Conservation (phyloP, 2,329 filamentous ascomycete genomes). For the Paraphoma chrysanthemicola region DNA sequence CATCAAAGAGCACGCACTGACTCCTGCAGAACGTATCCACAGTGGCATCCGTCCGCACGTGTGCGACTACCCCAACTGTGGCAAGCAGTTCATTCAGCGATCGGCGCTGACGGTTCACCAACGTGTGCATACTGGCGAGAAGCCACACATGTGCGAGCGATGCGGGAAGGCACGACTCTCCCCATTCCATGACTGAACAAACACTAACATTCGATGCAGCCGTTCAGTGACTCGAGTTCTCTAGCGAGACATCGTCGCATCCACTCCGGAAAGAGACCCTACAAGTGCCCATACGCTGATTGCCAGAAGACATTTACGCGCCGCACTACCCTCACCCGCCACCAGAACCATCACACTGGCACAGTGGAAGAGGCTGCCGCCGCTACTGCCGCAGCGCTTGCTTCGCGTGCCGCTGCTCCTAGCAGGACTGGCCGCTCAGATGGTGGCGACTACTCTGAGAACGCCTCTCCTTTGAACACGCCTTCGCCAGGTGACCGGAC, state of each 20-base stretch:
- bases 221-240: conserved; percentile 95
- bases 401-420: conserved; percentile 58
- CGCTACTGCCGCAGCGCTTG: conserved; percentile 85
- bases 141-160: conserved; percentile 96
- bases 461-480: conserved; percentile 77
- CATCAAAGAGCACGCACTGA: conserved; percentile 41
- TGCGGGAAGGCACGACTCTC: conserved; percentile 81
- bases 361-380: conserved; percentile 93
- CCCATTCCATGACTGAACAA: neutral
- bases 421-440: conserved; percentile 69
- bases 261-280: conserved; percentile 93
- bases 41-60: conserved; percentile 89
- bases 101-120: conserved; percentile 95
- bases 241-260: conserved; percentile 92
- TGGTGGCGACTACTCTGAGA: conserved; percentile 73
- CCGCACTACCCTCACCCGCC: conserved; percentile 90
- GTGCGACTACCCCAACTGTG: conserved; percentile 86
- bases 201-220: conserved; percentile 60
- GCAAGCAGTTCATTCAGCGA: conserved; percentile 96
- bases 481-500: conserved; percentile 83
- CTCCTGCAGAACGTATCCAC: conserved; percentile 83
- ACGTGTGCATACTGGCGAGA: conserved; percentile 96
- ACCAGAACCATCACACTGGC: conserved; percentile 94
- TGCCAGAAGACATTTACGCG: conserved; percentile 99
- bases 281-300: conserved; percentile 96